Evolutionary conservation across 257 asterid species (phyloP).

Genomic region (Plantago major): DNA sequence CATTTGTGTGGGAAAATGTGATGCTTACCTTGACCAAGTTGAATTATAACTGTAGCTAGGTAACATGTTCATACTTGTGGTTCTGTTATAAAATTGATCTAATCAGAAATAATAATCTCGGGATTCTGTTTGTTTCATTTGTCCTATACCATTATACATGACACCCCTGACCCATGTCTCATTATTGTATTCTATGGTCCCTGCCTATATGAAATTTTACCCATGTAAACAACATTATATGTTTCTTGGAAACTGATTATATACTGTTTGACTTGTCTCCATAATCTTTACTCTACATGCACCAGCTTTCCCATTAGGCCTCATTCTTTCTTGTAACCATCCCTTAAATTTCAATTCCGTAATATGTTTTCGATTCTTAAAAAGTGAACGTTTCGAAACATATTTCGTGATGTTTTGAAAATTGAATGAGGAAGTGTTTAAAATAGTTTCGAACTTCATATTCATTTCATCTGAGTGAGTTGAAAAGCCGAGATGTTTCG

Average conservation of each 20-base stretch:
- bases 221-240: not conserved
- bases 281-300: not conserved
- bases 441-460: no score
- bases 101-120: not conserved
- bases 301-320: no score
- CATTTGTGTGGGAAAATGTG: not conserved
- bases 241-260: not conserved
- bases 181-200: not conserved
- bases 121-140: constrained; percentile 8
- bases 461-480: no score
- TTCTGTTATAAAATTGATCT: not conserved
- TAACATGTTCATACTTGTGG: constrained; percentile 3
- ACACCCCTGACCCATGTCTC: not conserved
- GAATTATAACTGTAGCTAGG: constrained; percentile 1
- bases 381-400: no score
- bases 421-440: no score
- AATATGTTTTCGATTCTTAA: no score
- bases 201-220: not conserved
- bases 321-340: no score
- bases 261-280: not conserved
- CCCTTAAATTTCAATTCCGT: no score
- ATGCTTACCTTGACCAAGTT: constrained; percentile 6
- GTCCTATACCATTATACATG: not conserved
- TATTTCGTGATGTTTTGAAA: no score
- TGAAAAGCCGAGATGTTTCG: no score